These are phyloP conservation scores for Exophiala spinifera DNA, from an alignment of 2,329 filamentous ascomycete genomes.

Conservation along the genomic window DNA sequence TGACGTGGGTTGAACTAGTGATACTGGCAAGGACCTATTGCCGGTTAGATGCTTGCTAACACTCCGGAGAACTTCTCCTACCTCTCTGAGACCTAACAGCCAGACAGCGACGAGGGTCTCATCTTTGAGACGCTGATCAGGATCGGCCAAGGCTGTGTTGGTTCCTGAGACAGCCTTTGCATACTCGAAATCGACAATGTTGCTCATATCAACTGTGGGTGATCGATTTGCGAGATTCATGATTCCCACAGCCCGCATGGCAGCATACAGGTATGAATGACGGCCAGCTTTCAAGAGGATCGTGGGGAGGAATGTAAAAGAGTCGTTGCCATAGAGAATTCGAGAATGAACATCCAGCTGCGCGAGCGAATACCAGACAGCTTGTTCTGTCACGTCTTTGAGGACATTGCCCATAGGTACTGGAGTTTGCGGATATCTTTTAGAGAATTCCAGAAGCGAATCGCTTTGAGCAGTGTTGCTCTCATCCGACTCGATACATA, in stretches of 20 bases:
- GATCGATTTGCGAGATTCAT: conserved; percentile 23
- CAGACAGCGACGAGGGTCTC: conserved; percentile 22
- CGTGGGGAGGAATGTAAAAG: conserved; percentile 15
- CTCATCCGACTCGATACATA: conserved; percentile 11
- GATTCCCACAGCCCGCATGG: conserved; percentile 18
- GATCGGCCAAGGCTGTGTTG: conserved; percentile 15
- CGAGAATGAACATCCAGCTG: conserved; percentile 20
- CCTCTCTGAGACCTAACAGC: conserved; percentile 20
- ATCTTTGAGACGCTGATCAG: conserved; percentile 15
- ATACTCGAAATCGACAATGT: conserved; percentile 16
- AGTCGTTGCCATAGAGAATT: conserved; percentile 18
- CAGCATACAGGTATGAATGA: conserved; percentile 17
- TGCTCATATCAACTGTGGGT: conserved; percentile 15
- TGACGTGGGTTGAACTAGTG: conserved; percentile 1
- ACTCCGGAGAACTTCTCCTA: not conserved
- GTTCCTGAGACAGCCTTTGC: conserved; percentile 14
- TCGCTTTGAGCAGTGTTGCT: conserved; percentile 10
- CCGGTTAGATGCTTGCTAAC: not conserved
- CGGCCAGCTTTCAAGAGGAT: conserved; percentile 9
- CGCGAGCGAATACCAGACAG: conserved; percentile 20
- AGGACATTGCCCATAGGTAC: conserved; percentile 1
- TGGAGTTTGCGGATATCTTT: not conserved
- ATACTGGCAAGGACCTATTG: conserved; percentile 14
- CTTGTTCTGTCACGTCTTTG: conserved; percentile 13
- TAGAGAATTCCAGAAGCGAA: conserved; percentile 1